Evolutionary conservation across 768 basidiomycete species (phyloP).

Genomic region (Leccinum rimulosum): DNA sequence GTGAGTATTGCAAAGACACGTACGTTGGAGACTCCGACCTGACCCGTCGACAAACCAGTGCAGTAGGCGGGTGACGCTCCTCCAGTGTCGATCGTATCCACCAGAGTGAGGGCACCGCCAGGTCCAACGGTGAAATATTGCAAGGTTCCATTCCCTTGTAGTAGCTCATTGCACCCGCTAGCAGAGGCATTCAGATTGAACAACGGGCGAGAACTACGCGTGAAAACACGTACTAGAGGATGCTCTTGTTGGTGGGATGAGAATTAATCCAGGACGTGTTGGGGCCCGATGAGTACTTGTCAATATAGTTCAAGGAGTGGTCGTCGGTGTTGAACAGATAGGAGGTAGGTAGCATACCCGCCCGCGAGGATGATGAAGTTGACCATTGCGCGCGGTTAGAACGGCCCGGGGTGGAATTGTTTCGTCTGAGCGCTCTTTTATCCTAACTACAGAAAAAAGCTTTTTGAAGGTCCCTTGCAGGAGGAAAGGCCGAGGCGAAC

Average conservation of each 20-base stretch:
- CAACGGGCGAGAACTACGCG: not conserved
- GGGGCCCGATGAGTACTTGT: constrained; percentile 40
- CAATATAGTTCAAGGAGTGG: constrained; percentile 44
- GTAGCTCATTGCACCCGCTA: constrained; percentile 59
- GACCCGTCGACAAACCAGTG: constrained; percentile 48
- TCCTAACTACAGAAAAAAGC: too few relatives aligned
- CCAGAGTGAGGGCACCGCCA: constrained; percentile 42
- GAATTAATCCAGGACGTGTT: constrained; percentile 61
- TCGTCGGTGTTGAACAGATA: constrained; percentile 58
- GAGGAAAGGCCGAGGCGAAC: too few relatives aligned
- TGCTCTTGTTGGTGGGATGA: constrained; percentile 54
- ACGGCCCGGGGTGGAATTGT: too few relatives aligned
- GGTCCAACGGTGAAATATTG: constrained; percentile 55
- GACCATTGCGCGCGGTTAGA: constrained; percentile 44
- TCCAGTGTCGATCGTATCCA: constrained; percentile 47
- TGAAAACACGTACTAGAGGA: constrained; percentile 53
- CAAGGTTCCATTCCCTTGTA: constrained; percentile 37
- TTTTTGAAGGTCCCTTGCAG: too few relatives aligned
- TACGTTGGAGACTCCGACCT: constrained; percentile 61
- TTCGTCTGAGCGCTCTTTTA: not conserved
- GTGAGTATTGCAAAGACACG: constrained; percentile 10
- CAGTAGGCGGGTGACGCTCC: constrained; percentile 54
- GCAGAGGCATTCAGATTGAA: not conserved
- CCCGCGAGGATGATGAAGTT: constrained; percentile 68
- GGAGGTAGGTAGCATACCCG: constrained; percentile 56